Evolutionary conservation across 2,329 filamentous ascomycete species (phyloP).

Genomic region (Chaetoscypha palmicola): DNA sequence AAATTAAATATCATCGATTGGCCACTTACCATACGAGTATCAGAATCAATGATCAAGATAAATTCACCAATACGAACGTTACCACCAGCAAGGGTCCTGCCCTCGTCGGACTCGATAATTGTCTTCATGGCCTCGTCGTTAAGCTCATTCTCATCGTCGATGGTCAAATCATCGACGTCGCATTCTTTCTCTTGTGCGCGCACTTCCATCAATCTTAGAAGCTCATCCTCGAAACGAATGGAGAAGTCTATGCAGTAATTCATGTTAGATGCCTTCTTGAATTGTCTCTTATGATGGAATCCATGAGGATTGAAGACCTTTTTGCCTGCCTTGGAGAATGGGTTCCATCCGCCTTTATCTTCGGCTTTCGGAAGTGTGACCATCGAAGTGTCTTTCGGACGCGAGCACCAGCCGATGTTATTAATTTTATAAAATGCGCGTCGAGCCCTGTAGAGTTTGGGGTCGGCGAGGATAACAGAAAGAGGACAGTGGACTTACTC

Average conservation of each 20-base stretch:
- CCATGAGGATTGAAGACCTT: conserved; percentile 29
- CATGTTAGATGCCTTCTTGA: conserved; percentile 72
- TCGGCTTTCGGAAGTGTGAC: conserved; percentile 2
- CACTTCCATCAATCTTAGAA: conserved; percentile 29
- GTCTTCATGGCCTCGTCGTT: conserved; percentile 44
- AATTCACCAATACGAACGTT: conserved; percentile 56
- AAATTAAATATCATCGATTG: not conserved
- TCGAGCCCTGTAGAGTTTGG: conserved; percentile 39
- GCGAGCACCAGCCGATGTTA: conserved; percentile 50
- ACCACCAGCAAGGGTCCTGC: conserved; percentile 51
- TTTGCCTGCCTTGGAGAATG: not conserved
- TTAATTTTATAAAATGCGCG: conserved; percentile 51
- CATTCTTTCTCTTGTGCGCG: conserved; percentile 1
- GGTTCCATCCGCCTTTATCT: not conserved
- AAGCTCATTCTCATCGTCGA: conserved; percentile 35
- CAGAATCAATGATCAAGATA: conserved; percentile 62
- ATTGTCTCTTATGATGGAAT: conserved; percentile 52
- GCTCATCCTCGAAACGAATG: conserved; percentile 36
- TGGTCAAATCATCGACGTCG: conserved; percentile 10
- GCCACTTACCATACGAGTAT: conserved; percentile 49
- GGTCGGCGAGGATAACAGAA: too few species aligned
- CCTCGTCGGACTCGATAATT: conserved; percentile 42
- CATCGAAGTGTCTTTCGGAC: conserved; percentile 36
- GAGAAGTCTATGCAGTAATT: conserved; percentile 47
- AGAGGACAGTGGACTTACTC: conserved; percentile 15